Percentiles rank a stretch among this genome's conserved stretches.
These are phyloP conservation scores for Gastrolobium villosum DNA, from an alignment of 306 rosid genomes.

Conservation along the genomic window DNA sequence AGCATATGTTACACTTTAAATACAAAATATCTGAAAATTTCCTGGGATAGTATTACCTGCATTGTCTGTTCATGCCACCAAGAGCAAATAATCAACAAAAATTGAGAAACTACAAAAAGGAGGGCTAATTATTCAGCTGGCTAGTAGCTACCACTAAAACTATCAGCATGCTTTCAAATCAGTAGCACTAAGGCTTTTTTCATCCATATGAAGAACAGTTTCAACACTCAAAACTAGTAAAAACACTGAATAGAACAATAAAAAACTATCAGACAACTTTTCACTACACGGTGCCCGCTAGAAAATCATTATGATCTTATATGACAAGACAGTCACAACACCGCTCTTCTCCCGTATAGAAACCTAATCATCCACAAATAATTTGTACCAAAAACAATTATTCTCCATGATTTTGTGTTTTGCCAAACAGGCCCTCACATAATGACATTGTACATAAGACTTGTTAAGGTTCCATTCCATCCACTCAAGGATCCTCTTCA, in stretches of 20 bases:
- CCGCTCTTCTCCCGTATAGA: slow-evolving; percentile 17
- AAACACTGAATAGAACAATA: slow-evolving; percentile 3
- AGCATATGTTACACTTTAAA: not conserved
- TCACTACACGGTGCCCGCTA: not conserved
- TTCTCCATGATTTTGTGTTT: not conserved
- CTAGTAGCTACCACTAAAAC: not conserved
- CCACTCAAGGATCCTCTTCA: not conserved
- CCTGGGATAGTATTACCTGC: not conserved
- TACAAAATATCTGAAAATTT: not conserved
- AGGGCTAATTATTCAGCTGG: not conserved
- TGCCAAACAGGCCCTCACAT: not conserved
- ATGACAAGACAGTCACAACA: not conserved
- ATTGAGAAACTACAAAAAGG: not conserved
- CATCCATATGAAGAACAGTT: slow-evolving; percentile 26
- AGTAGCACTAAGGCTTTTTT: not conserved
- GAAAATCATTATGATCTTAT: slow-evolving; percentile 5
- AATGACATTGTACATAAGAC: not conserved
- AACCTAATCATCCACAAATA: slow-evolving; percentile 25
- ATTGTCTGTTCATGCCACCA: not conserved
- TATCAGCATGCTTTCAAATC: not conserved
- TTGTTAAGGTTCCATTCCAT: slow-evolving; percentile 4
- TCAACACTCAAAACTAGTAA: slow-evolving; percentile 34
- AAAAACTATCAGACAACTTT: slow-evolving; percentile 12
- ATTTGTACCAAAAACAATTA: slow-evolving; percentile 19
- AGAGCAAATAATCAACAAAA: not conserved